Conservation (phyloP, 2,329 filamentous ascomycete genomes). For the Pseudocercospora vitis region DNA sequence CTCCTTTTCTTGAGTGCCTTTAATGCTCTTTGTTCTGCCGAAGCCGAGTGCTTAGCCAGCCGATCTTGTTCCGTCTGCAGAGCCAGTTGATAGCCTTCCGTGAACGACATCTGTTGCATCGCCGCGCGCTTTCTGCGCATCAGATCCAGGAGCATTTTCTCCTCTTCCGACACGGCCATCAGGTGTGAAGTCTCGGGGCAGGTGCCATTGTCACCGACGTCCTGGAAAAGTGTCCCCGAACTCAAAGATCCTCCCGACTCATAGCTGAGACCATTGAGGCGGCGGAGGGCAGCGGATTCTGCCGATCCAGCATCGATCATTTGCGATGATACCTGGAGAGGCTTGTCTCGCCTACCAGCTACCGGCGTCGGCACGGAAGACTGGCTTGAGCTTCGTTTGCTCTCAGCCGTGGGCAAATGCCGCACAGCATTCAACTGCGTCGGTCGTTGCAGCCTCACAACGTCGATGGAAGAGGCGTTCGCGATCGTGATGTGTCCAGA, state of each 20-base stretch:
- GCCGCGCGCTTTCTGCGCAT: slow-evolving; percentile 52
- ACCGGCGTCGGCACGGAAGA: slow-evolving; percentile 16
- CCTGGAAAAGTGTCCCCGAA: slow-evolving; percentile 11
- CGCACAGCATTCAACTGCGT: slow-evolving; percentile 9
- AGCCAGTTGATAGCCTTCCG: slow-evolving; percentile 40
- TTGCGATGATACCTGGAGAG: slow-evolving; percentile 2
- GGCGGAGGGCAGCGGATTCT: slow-evolving; percentile 18
- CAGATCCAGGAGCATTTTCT: slow-evolving; percentile 51
- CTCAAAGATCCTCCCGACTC: slow-evolving; percentile 17
- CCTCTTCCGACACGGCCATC: slow-evolving; percentile 53
- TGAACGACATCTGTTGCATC: slow-evolving; percentile 45
- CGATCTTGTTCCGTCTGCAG: slow-evolving; percentile 38
- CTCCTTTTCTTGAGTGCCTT: slow-evolving; percentile 26
- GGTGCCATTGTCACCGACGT: slow-evolving; percentile 2
- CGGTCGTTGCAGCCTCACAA: slow-evolving; percentile 22
- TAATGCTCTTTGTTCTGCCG: slow-evolving; percentile 28
- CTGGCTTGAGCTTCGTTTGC: slow-evolving; percentile 14
- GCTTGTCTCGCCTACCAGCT: slow-evolving; percentile 7
- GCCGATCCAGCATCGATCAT: slow-evolving; percentile 1
- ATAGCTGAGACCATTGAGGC: slow-evolving; percentile 20
- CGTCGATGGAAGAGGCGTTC: slow-evolving; percentile 22
- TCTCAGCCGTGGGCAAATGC: slow-evolving; percentile 9
- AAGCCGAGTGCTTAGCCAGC: slow-evolving; percentile 24
- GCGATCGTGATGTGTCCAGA: slow-evolving; percentile 23
- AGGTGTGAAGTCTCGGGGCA: slow-evolving; percentile 23